Evolutionary conservation across 2,329 filamentous ascomycete genomes (phyloP).

Genomic region (Fusarium abutilonis): DNA sequence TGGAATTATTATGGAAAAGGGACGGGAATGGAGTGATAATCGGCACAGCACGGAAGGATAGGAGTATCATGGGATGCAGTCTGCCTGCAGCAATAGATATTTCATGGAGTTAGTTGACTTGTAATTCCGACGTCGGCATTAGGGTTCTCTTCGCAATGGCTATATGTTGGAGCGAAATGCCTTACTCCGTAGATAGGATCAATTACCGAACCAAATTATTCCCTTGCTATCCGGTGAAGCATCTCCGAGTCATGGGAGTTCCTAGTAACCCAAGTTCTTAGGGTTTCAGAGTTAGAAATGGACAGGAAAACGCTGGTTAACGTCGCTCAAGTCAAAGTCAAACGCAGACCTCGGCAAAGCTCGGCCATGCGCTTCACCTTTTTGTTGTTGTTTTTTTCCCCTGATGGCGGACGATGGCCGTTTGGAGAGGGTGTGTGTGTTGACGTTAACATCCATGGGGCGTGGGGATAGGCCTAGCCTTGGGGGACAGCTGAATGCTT

Average conservation of each 20-base stretch:
- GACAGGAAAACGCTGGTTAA: conserved; percentile 9
- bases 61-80: not conserved
- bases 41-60: conserved; percentile 15
- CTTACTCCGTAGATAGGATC: not conserved
- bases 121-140: not conserved
- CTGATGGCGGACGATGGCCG: conserved; percentile 18
- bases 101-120: conserved; percentile 1
- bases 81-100: conserved; percentile 5
- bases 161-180: not conserved
- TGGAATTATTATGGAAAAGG: conserved; percentile 33
- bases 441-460: not conserved
- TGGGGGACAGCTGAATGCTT: conserved; percentile 25
- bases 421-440: conserved; percentile 30
- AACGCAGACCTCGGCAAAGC: conserved; percentile 34
- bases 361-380: conserved; percentile 33
- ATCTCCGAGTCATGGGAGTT: conserved; percentile 18
- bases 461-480: not conserved
- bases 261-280: not conserved
- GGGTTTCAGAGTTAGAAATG: not conserved
- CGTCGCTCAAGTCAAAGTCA: conserved; percentile 4
- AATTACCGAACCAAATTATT: conserved; percentile 15
- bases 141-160: not conserved
- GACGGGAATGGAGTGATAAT: conserved; percentile 15
- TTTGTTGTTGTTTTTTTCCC: conserved; percentile 1
- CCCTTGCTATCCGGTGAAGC: no score